phyloP scores from a whole-genome alignment of 176 grass and related monocot genomes.

The Urochloa ruziziensis region DNA sequence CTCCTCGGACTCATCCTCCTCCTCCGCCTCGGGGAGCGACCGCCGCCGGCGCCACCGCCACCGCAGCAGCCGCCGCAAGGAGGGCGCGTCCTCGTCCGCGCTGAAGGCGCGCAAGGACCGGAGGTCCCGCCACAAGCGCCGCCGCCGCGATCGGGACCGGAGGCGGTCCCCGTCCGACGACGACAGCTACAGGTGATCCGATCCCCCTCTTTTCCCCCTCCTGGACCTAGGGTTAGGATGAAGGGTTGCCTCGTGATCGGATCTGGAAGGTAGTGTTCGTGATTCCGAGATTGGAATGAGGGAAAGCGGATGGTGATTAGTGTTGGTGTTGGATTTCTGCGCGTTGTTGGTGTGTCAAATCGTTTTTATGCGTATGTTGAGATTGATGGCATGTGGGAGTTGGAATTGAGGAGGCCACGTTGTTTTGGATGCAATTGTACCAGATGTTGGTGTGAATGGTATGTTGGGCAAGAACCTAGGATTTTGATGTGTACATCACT shows the following conservation, averaged over 20 bases:
- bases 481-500: background rate
- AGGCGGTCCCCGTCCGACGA: conserved; percentile 32
- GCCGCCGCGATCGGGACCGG: conserved; percentile 23
- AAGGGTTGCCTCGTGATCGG: background rate
- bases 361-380: background rate
- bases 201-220: background rate
- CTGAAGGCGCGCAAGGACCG: conserved; percentile 66
- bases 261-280: background rate
- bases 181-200: conserved; percentile 40
- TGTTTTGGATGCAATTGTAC: background rate
- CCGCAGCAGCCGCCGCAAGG: conserved; percentile 27
- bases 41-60: conserved; percentile 33
- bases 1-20: conserved; percentile 11
- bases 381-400: background rate
- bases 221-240: conserved; percentile 22
- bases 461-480: background rate
- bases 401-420: background rate
- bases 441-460: background rate
- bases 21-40: conserved; percentile 26
- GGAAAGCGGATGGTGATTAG: background rate
- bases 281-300: background rate
- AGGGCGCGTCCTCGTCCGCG: conserved; percentile 26
- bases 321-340: background rate
- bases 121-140: conserved; percentile 45
- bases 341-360: background rate